Evolutionary conservation across 192 early-diverging fungal genomes (phyloP).

Genomic region (Coemansia sp.): DNA sequence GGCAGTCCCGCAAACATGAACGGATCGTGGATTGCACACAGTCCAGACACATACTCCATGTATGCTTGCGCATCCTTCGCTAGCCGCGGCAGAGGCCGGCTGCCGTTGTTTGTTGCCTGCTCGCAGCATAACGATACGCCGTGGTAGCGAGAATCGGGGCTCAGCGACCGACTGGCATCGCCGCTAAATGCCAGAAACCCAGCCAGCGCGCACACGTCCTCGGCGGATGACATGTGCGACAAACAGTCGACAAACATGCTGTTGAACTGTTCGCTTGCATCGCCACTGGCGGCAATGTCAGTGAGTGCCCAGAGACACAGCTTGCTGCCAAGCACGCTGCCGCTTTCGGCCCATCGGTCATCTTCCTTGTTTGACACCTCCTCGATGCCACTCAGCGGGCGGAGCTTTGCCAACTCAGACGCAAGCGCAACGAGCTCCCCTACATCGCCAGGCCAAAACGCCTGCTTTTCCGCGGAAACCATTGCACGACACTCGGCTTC

Average conservation of each 20-base stretch:
- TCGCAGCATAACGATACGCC: slow-evolving; percentile 11
- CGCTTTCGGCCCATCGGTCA: neutral
- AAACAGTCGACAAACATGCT: slow-evolving; percentile 2
- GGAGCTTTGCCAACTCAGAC: slow-evolving; percentile 5
- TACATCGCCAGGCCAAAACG: neutral
- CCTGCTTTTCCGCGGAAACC: neutral
- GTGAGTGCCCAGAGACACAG: slow-evolving; percentile 15
- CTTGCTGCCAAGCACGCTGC: slow-evolving; percentile 8
- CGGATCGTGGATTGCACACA: slow-evolving; percentile 26
- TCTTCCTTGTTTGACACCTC: neutral
- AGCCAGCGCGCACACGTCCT: slow-evolving; percentile 13
- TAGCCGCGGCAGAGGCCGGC: neutral
- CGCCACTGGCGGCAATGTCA: neutral
- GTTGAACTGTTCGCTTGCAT: neutral
- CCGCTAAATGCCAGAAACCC: slow-evolving; percentile 14
- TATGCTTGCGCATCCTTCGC: slow-evolving; percentile 1
- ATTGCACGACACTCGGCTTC: slow-evolving; percentile 6
- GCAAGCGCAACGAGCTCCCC: slow-evolving; percentile 9
- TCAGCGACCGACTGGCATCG: slow-evolving; percentile 4
- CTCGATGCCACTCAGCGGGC: neutral
- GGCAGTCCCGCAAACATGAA: slow-evolving; percentile 30
- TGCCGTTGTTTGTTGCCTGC: neutral
- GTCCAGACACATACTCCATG: slow-evolving; percentile 8
- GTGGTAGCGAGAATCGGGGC: slow-evolving; percentile 5
- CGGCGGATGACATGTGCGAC: neutral